Percentiles rank a stretch among this genome's conserved stretches.
Conservation (phyloP, 768 basidiomycete genomes). For the Mycena latifolia region DNA sequence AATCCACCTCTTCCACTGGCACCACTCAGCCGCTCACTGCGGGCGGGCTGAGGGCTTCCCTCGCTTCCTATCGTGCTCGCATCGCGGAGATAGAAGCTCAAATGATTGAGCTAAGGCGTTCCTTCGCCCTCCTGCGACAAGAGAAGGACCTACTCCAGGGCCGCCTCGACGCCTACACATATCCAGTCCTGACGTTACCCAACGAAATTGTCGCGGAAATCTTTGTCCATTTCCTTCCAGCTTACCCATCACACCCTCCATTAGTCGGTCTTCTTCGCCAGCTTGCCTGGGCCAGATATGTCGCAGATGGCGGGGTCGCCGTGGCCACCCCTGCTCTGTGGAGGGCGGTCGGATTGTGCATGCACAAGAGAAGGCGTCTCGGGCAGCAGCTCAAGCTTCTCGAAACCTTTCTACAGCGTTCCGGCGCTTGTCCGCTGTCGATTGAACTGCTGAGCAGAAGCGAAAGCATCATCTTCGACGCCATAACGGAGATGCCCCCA, state of each 20-base stretch:
- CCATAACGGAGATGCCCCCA: neutral
- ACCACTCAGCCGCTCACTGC: too few relatives aligned
- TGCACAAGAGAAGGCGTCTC: neutral
- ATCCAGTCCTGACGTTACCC: slow-evolving; percentile 8
- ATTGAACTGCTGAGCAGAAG: neutral
- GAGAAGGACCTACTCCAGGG: neutral
- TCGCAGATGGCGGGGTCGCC: neutral
- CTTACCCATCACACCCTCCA: neutral
- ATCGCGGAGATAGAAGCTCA: neutral
- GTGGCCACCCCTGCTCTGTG: too few relatives aligned
- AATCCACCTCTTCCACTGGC: too few relatives aligned
- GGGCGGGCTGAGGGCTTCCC: too few relatives aligned
- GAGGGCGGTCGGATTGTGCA: neutral
- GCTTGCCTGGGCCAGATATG: slow-evolving; percentile 1
- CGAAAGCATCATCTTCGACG: too few relatives aligned
- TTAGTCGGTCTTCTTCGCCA: neutral
- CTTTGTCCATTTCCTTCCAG: slow-evolving; percentile 14
- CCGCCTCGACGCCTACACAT: slow-evolving; percentile 11
- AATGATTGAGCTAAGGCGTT: too few relatives aligned
- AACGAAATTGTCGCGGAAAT: slow-evolving; percentile 9
- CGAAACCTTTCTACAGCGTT: neutral
- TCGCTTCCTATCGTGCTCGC: neutral
- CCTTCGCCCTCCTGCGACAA: too few relatives aligned
- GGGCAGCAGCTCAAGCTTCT: neutral
- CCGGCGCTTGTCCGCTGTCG: neutral